Percentiles rank a stretch among this genome's conserved stretches.
Evolutionary conservation across 1,284 basidiomycete species (phyloP).

Genomic region (Leccinum angustisporum): DNA sequence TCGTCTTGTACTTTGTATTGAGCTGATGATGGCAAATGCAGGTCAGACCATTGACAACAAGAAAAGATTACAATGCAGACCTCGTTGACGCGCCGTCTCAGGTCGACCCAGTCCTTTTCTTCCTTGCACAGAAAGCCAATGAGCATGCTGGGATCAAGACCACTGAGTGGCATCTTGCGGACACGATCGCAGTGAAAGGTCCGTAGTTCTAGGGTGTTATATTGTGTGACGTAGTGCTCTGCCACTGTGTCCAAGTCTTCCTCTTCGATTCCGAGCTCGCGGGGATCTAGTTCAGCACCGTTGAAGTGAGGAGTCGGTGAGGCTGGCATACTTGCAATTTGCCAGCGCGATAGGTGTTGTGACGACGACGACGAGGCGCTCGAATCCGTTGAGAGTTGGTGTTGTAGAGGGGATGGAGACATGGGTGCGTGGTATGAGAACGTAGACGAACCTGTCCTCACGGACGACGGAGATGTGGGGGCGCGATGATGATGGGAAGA

Average conservation of each 20-base stretch:
- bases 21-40: constrained; percentile 27
- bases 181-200: constrained; percentile 95
- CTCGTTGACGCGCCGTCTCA: constrained; percentile 69
- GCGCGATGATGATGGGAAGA: constrained; percentile 35
- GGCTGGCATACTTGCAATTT: constrained; percentile 27
- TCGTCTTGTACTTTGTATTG: constrained; percentile 65
- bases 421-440: constrained; percentile 57
- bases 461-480: constrained; percentile 56
- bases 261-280: constrained; percentile 34
- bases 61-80: constrained; percentile 42
- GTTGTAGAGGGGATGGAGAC: constrained; percentile 60
- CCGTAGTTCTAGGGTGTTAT: constrained; percentile 63
- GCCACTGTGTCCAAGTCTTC: constrained; percentile 47
- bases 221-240: constrained; percentile 65
- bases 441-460: constrained; percentile 52
- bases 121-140: constrained; percentile 87
- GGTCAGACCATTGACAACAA: constrained; percentile 3
- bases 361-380: constrained; percentile 30
- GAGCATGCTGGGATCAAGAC: constrained; percentile 97
- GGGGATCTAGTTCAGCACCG: constrained; percentile 40
- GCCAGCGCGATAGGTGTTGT: constrained; percentile 29
- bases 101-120: constrained; percentile 83
- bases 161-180: constrained; percentile 87
- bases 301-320: constrained; percentile 27
- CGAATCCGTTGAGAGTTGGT: constrained; percentile 53